Percentiles rank a stretch among this genome's conserved stretches.
These are phyloP conservation scores for Amylocarpus encephaloides DNA, from an alignment of 2,329 filamentous ascomycete genomes.

Conservation along the genomic window DNA sequence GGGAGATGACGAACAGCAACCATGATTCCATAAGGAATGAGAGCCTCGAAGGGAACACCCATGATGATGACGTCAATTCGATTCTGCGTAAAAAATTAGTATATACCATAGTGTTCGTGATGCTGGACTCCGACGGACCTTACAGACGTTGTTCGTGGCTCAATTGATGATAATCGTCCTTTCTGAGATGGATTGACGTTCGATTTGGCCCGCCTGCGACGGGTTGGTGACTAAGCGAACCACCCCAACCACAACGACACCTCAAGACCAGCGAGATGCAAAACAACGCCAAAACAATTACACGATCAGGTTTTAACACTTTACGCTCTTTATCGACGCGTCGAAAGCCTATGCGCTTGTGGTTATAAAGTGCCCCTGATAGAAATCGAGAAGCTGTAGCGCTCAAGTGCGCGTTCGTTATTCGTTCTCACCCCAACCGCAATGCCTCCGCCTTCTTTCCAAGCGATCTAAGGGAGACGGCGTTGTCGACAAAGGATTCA, in stretches of 20 bases:
- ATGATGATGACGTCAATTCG: constrained; percentile 28
- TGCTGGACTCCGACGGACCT: constrained; percentile 9
- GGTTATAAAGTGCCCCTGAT: constrained; percentile 19
- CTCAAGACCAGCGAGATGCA: constrained; percentile 9
- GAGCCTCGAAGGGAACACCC: constrained; percentile 38
- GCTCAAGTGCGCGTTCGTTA: constrained; percentile 23
- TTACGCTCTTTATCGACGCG: constrained; percentile 30
- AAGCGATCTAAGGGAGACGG: constrained; percentile 1
- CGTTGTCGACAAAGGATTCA: not conserved
- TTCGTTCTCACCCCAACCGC: constrained; percentile 8
- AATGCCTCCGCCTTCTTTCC: constrained; percentile 3
- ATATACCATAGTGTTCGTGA: not conserved
- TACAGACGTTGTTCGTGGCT: constrained; percentile 18
- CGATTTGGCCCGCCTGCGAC: constrained; percentile 9
- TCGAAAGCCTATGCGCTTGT: constrained; percentile 23
- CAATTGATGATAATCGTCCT: constrained; percentile 16
- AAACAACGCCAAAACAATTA: constrained; percentile 23
- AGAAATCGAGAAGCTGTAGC: constrained; percentile 16
- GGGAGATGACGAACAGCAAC: constrained; percentile 29
- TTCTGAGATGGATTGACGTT: constrained; percentile 20
- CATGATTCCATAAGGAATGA: constrained; percentile 38
- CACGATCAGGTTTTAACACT: constrained; percentile 21
- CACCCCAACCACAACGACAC: constrained; percentile 17
- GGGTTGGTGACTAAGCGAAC: constrained; percentile 14
- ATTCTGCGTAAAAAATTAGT: constrained; percentile 19